Evolutionary conservation across 164 flowering plant genomes (phyloP).

Genomic region (Tetrastigma voinierianum): DNA sequence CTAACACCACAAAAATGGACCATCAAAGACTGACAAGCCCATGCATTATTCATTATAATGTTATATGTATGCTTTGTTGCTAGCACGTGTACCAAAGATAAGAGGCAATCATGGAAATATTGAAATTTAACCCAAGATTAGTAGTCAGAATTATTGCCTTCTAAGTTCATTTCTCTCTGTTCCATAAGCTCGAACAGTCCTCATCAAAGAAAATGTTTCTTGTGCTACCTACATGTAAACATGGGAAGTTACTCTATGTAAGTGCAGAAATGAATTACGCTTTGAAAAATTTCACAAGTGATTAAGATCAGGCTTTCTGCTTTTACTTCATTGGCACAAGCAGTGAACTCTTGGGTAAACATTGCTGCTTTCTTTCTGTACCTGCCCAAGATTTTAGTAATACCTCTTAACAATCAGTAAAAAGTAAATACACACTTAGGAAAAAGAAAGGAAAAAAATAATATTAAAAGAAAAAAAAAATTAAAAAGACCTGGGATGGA

Average conservation of each 20-base stretch:
- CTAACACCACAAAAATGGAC: conserved; percentile 14
- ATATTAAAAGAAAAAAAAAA: neutral
- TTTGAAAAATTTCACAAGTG: neutral
- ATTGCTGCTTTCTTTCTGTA: conserved; percentile 29
- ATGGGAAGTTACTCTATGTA: neutral
- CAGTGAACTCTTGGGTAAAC: conserved; percentile 32
- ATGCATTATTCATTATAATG: neutral
- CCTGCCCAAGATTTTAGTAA: conserved; percentile 12
- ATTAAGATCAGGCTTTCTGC: neutral
- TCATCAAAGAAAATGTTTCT: conserved; percentile 32
- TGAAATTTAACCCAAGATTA: neutral
- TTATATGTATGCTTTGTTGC: neutral
- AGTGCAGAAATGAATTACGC: neutral
- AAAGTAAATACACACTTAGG: too few relatives aligned
- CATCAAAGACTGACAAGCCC: neutral
- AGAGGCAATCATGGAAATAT: neutral
- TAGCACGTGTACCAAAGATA: neutral
- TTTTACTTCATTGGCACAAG: conserved; percentile 31
- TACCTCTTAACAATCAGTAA: neutral
- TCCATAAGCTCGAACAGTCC: conserved; percentile 30
- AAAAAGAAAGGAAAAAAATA: neutral
- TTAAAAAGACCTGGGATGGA: too few relatives aligned
- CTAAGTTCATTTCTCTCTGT: conserved; percentile 24
- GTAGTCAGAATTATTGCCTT: conserved; percentile 16
- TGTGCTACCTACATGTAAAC: conserved; percentile 23